These are phyloP conservation scores for Ceratocystis ficicola DNA, from an alignment of 2,329 filamentous ascomycete genomes.

Conservation along the genomic window DNA sequence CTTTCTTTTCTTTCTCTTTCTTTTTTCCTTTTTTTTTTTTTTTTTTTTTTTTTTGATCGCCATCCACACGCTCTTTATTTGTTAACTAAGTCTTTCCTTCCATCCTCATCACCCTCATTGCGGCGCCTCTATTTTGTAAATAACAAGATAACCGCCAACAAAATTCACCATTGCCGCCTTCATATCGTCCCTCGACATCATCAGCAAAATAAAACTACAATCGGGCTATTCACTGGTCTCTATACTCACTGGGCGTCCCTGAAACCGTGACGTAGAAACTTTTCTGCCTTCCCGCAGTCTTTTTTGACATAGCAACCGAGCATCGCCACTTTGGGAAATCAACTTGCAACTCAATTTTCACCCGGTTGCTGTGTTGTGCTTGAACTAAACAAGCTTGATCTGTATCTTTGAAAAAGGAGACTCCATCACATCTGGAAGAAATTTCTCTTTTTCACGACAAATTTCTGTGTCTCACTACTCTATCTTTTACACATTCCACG, in stretches of 20 bases:
- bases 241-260: no score
- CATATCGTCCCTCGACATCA: not conserved
- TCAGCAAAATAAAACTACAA: not conserved
- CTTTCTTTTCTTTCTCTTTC: constrained; percentile 11
- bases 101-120: not conserved
- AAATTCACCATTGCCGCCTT: not conserved
- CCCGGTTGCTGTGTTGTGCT: constrained; percentile 1
- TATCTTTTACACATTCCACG: not conserved
- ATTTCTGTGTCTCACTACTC: not conserved
- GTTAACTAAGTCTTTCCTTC: constrained; percentile 2
- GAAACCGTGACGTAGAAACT: not conserved
- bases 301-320: constrained; percentile 14
- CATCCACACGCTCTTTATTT: constrained; percentile 2
- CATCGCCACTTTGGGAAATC: constrained; percentile 3
- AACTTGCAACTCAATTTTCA: not conserved
- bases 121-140: not conserved
- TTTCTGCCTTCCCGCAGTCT: constrained; percentile 21
- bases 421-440: not conserved
- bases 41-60: constrained; percentile 21
- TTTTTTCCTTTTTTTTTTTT: not conserved
- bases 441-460: not conserved
- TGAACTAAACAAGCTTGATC: not conserved
- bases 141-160: not conserved
- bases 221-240: not conserved
- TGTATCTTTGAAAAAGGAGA: not conserved